Evolutionary conservation across 768 basidiomycete genomes (phyloP), one percentile per base, ranked within the genome.

Genomic region (Podaxis mareebaensis): DNA sequence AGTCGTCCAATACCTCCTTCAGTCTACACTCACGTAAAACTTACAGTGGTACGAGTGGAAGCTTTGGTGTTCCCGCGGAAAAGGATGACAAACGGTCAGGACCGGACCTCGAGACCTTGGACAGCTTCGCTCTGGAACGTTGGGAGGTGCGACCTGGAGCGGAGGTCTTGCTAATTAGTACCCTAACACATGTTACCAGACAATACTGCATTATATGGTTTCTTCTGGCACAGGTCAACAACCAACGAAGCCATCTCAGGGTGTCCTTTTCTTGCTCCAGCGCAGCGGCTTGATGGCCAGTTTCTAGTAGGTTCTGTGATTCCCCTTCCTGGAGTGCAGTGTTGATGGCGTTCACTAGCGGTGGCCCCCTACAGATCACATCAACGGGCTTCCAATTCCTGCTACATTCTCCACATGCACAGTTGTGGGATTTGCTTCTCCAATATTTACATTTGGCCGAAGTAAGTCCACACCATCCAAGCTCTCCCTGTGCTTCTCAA

Each of bases 171-270:
- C 15, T 30, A 48, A 60, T 28, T 46, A 42, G 40, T 51, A 64
- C n/a, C 20, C 62, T 30, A 17, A 60, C 46, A 54, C 44, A 64
- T 57, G 66, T 46, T 52, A 30, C 33, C 65, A 99, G 95, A 95
- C 94, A 0, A 96, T 99, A 69, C 82, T 99, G 49, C 95, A 98
- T 75, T 99, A 93, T 72, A 97, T 99, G 95, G 97, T 99, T 3
- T 95, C 93, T 8, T 96, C 92, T 36, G 92, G 88, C 12, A 87
- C 85, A 30, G 92, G 87, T n/a, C 86, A 91, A 71, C 78, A 83
- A 40, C 85, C 91, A 26, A 77, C 87, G 7, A 86, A 85, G 71
- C 94, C 95, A 5, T 92, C 92, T 0, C 85, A 87, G 65, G 91
- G 89, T 20, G 95, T 99, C 13, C 79, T 96, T 8, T 90, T 86